Evolutionary conservation across 352 stramenopile species (phyloP), one percentile per base, ranked within the genome.

Genomic region (Phytophthora tentaculata): DNA sequence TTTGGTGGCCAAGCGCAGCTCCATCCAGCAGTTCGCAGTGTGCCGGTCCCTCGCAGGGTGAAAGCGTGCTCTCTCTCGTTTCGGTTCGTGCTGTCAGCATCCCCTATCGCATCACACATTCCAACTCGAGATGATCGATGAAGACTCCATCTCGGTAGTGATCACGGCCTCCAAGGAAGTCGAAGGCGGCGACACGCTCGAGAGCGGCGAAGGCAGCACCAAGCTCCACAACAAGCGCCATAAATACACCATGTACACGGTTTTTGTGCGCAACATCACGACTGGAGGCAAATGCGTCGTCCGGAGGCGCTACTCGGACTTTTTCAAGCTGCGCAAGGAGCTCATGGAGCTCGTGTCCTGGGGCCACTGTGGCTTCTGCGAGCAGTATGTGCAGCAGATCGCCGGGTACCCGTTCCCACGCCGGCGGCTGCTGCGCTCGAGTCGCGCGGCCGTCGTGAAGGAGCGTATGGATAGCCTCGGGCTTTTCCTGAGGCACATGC

Each of bases 241-340:
- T 23, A 92, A 88, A 61, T 90, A 83, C 65, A 95, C 88, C n/a
- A 86, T 92, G 68, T 95, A 95, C 78, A 95, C 84, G 26, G 84
- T 94, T 16, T 87, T 90, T 58, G 84, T 95, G 64, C 83, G 85
- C 57, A 95, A 94, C 64, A 61, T 83, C 59, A 79, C 75, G 29
- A 90, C 80, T 24, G 81, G 84, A 62, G 74, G 74, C 67, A 95
- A 95, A 64, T 90, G 83, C 47, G 83, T 93, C 35, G 88, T 89
- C 43, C 67, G 83, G 32, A 86, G 88, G 16, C 79, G 88, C n/a
- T 95, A 95, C 67, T 94, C 85, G 55, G 85, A 95, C 70, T 95
- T 95, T 58, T 95, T 84, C 72, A 83, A 91, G 68, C 76, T 95
- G 19, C 83, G 88, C 44, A 92, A 93, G 63, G 78, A 95, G 71